Evolutionary conservation across 2,329 filamentous ascomycete genomes (phyloP).

Genomic region (Falciphora oryzae): DNA sequence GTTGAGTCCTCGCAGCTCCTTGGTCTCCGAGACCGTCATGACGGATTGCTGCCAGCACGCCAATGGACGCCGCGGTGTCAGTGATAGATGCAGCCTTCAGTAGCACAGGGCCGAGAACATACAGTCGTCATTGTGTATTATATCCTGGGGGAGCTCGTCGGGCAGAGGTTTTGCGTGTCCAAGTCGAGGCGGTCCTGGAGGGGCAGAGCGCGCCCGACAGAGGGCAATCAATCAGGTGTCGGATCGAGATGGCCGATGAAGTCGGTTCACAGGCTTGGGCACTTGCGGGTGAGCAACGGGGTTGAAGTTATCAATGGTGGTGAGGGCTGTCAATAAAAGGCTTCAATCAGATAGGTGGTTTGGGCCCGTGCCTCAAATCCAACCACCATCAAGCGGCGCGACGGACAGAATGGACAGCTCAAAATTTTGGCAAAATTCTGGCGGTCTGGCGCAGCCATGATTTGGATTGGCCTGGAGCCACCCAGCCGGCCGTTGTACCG

Average conservation of each 20-base stretch:
- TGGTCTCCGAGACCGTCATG: constrained; percentile 84
- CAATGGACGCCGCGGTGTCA: neutral
- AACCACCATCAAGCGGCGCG: neutral
- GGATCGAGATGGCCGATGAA: too few species aligned
- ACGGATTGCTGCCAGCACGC: constrained; percentile 40
- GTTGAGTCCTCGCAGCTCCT: constrained; percentile 93
- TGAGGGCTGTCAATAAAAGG: neutral
- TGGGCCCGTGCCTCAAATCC: neutral
- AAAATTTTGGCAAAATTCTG: neutral
- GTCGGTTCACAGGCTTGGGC: too few species aligned
- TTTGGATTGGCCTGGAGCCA: neutral
- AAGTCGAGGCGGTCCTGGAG: neutral
- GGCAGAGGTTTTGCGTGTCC: neutral
- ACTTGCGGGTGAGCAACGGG: too few species aligned
- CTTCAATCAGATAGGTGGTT: neutral
- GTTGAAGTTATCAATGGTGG: too few species aligned
- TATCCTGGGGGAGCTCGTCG: neutral
- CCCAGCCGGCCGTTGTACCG: neutral
- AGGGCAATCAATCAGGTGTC: neutral
- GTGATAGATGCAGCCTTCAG: neutral
- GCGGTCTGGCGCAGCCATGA: constrained; percentile 4
- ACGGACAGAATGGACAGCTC: constrained; percentile 6
- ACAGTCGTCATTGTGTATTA: neutral
- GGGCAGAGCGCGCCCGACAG: constrained; percentile 2
- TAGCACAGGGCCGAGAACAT: neutral